These are phyloP conservation scores for Schwanniomyces sp. DNA, from an alignment of 805 yeast genomes.

Conservation along the genomic window DNA sequence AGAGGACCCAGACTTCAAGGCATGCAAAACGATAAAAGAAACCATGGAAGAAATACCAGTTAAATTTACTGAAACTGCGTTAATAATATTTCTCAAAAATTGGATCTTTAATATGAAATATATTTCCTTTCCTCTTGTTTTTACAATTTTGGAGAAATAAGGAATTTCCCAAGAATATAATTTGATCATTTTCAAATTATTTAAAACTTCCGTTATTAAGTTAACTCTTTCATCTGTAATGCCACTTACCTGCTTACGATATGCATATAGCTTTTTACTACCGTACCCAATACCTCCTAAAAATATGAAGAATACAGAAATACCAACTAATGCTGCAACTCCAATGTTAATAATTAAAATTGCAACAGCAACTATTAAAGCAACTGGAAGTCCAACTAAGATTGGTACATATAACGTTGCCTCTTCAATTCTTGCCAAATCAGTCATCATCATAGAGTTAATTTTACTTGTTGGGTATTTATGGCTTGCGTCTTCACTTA, in stretches of 20 bases:
- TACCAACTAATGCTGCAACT: conserved; percentile 66
- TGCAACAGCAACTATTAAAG: conserved; percentile 58
- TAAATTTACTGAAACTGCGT: conserved; percentile 61
- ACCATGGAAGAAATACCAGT: conserved; percentile 71
- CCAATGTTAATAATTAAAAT: conserved; percentile 66
- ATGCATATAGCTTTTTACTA: conserved; percentile 49
- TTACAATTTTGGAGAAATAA: conserved; percentile 54
- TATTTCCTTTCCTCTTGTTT: conserved; percentile 60
- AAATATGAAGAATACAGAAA: conserved; percentile 44
- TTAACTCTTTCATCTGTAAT: conserved; percentile 73
- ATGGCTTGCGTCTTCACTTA: conserved; percentile 55
- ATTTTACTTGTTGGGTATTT: conserved; percentile 63
- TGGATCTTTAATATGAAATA: conserved; percentile 57
- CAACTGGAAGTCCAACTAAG: conserved; percentile 57
- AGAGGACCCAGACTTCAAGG: conserved; percentile 17
- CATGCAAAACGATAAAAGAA: conserved; percentile 33
- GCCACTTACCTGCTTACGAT: conserved; percentile 52
- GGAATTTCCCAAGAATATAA: conserved; percentile 88
- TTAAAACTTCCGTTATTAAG: conserved; percentile 69
- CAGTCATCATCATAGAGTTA: conserved; percentile 74
- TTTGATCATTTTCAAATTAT: conserved; percentile 75
- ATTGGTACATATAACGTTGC: conserved; percentile 64
- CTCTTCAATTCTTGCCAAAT: conserved; percentile 71
- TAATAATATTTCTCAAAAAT: conserved; percentile 55
- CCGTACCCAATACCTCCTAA: conserved; percentile 42